Evolutionary conservation across 2,329 filamentous ascomycete genomes (phyloP), one percentile per base, ranked within the genome.

Genomic region (Apiospora phragmitis): DNA sequence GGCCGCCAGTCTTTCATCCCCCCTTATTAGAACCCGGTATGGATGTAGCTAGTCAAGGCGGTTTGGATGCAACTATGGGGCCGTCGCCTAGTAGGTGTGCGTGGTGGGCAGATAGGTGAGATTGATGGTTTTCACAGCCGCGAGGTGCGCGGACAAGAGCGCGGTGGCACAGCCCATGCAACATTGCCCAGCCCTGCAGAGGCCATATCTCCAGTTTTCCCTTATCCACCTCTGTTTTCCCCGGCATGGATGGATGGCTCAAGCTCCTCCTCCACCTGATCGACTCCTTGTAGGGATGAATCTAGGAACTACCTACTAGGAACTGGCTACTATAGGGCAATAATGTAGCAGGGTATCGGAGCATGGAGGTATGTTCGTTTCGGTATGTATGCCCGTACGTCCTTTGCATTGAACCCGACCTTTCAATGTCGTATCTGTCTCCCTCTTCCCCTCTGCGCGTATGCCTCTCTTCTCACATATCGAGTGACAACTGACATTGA

Each of bases 1-100:
- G 72, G 72, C 71, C 42, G 72, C 73, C 76, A 75, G 70, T 68
- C 73, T 77, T 79, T 77, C n/a, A n/a, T n/a, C n/a, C n/a, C 75
- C 55, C 55, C 18, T 35, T 62, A 62, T 21, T 38, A 24, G 55
- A 14, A 12, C 32, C 55, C 32, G 32, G 55, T n/a, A 62, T n/a
- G 55, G 9, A 62, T 62, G 55, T 62, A 62, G 32, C 21, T 62
- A 38, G 26, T 24, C 21, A 49, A 24, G 21, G 21, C 21, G 26
- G 49, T 62, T 38, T 62, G 55, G 32, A 62, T 62, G 55, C 18
- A 38, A 62, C 55, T 14, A 62, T 62, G 55, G 55, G 55, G 55
- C 55, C 32, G 55, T 62, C 55, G 55, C 55, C 55, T 62, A 62
- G 55, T 38, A 14, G 38, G 55, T 62, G 55, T 18, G 51, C 35